phyloP scores from a whole-genome alignment of 768 basidiomycete species.

The Kwoniella botswanensis region DNA sequence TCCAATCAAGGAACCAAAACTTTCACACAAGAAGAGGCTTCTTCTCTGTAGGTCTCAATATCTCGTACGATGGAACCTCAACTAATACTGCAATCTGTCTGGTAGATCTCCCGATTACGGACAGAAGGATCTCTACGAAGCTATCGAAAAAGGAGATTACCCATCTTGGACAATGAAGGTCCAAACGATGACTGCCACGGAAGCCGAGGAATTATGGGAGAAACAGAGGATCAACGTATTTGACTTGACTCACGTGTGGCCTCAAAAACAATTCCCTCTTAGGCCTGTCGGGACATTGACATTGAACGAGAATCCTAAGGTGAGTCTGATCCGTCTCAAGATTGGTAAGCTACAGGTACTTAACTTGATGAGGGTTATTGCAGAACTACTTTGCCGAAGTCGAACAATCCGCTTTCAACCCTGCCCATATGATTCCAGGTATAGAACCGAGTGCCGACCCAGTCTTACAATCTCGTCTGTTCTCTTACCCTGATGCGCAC shows the following conservation, averaged over 20 bases:
- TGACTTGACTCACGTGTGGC: constrained; percentile 56
- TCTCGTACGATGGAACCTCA: not conserved
- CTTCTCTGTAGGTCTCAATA: constrained; percentile 20
- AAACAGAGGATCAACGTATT: constrained; percentile 66
- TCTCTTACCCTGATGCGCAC: constrained; percentile 72
- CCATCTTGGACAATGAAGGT: constrained; percentile 55
- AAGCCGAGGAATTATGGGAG: constrained; percentile 81
- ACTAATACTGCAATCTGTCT: not conserved
- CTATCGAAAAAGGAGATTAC: constrained; percentile 59
- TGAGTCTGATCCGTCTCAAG: constrained; percentile 2
- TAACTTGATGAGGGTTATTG: constrained; percentile 2
- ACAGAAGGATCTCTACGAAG: constrained; percentile 60
- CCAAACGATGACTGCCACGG: constrained; percentile 90
- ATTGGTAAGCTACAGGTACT: not conserved
- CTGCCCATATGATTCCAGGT: constrained; percentile 84
- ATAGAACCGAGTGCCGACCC: constrained; percentile 90
- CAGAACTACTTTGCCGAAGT: constrained; percentile 60
- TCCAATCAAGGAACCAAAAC: constrained; percentile 64
- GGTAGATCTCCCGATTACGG: constrained; percentile 58
- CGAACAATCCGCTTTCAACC: constrained; percentile 58
- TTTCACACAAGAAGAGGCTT: constrained; percentile 71
- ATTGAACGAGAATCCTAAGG: constrained; percentile 59
- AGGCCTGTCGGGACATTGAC: constrained; percentile 59
- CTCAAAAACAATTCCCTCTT: constrained; percentile 59
- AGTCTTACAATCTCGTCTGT: constrained; percentile 89